Conservation (phyloP, 1,139 yeast genomes). For the Hansenula sp. region DNA sequence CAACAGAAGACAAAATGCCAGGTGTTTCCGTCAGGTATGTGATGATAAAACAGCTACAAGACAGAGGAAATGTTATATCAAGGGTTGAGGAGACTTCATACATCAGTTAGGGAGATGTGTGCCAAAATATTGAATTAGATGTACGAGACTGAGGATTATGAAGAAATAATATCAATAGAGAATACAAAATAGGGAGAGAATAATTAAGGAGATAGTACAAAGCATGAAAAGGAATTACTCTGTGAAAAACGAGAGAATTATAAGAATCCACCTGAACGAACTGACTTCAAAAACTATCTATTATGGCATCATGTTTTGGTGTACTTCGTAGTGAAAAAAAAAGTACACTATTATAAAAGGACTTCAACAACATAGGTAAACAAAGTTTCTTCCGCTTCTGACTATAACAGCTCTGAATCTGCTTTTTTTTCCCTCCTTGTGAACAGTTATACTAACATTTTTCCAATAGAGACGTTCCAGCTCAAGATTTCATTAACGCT, state of each 20-base stretch:
- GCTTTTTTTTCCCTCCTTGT: conserved; percentile 1
- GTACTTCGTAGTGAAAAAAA: background rate
- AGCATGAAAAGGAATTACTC: no score
- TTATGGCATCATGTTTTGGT: background rate
- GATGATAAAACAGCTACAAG: background rate
- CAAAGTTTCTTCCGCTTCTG: background rate
- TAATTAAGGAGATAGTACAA: background rate
- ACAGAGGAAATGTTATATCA: no score
- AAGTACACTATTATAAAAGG: background rate
- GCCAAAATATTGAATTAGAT: no score
- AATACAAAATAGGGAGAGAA: background rate
- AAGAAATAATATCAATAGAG: background rate
- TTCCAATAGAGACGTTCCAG: conserved; percentile 92
- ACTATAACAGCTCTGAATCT: background rate
- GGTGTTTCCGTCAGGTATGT: conserved; percentile 99
- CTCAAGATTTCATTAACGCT: conserved; percentile 99
- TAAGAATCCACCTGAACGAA: no score
- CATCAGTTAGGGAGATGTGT: no score
- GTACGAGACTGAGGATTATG: background rate
- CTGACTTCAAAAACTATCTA: no score
- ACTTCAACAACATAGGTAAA: no score
- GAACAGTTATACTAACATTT: conserved; percentile 19
- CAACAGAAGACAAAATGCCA: conserved; percentile 64
- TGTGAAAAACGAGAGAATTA: no score
- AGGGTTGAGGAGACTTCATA: background rate